Evolutionary conservation across 192 early-diverging fungal genomes (phyloP), one percentile per base, ranked within the genome.

Genomic region (Mortierella antarctica): DNA sequence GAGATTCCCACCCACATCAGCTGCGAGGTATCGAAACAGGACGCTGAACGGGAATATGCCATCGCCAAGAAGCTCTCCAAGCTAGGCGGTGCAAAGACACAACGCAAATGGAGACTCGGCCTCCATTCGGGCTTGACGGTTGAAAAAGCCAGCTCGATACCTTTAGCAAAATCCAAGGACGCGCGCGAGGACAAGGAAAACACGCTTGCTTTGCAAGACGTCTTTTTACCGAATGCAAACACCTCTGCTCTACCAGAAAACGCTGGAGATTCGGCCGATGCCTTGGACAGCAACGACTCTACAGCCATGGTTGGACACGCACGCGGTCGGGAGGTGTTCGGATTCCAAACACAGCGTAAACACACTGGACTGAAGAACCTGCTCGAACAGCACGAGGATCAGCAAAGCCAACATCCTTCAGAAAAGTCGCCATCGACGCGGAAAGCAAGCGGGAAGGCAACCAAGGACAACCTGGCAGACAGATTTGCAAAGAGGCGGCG

Each of bases 1-100:
- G 87, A 83, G 65, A 86, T 86, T 42, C 72, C 82, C 11, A 60
- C 73, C 11, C 85, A 86, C 60, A 83, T 88, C 70, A 69, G 64
- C 44, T 80, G 67, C 40, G 56, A 18, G 5, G 79, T 88, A 6
- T 47, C 64, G 18, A n/a, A 11, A 4, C 59, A 73, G 57, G 65
- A 73, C 49, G 83, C 77, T 10, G 67, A 76, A 18, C 18, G 69
- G 17, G 87, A 88, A 67, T 61, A 70, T 3, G 57, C 51, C 12
- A 31, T 86, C 8, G 79, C 82, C 11, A 80, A 65, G 51, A 71
- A 53, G 17, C 42, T 70, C 7, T 65, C 54, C 9, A 71, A 59
- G 23, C 17, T 44, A 4, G 42, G 46, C 42, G 11, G n/a, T 20
- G 18, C 4, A 14, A 61, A 20, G 15, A 61, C 6, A 21, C 50